A percentile compares a stretch with the other conserved stretches of the same genome.
These are phyloP conservation scores for Colletotrichum sp. DNA, from an alignment of 2,329 filamentous ascomycete species.

Conservation along the genomic window DNA sequence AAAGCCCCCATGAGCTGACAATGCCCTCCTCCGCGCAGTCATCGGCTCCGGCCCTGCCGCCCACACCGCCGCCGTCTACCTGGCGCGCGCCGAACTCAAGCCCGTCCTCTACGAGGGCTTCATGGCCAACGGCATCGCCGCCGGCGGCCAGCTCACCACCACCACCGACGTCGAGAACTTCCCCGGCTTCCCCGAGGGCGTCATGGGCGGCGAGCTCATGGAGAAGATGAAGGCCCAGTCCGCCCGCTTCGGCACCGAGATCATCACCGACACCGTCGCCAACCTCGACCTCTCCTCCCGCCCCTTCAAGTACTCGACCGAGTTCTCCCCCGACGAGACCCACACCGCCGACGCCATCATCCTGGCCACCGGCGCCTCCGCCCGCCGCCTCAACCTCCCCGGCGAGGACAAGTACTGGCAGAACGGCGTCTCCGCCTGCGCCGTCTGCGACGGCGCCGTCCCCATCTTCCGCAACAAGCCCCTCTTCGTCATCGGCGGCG, in stretches of 20 bases:
- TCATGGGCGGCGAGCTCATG: constrained; percentile 90
- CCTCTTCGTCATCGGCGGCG: constrained; percentile 93
- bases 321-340: constrained; percentile 81
- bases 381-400: constrained; percentile 78
- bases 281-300: constrained; percentile 83
- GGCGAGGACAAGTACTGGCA: constrained; percentile 98
- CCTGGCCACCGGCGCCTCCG: constrained; percentile 93
- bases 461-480: constrained; percentile 98
- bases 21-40: constrained; percentile 45
- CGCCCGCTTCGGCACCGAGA: constrained; percentile 87
- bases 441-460: constrained; percentile 95
- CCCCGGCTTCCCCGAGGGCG: constrained; percentile 89
- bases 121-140: constrained; percentile 94
- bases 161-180: constrained; percentile 99
- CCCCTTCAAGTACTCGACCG: constrained; percentile 93
- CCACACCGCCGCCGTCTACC: constrained; percentile 96
- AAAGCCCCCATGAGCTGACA: background rate
- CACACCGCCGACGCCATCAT: constrained; percentile 93
- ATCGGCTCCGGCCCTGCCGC: constrained; percentile 96
- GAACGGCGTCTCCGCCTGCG: constrained; percentile 93
- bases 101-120: constrained; percentile 98
- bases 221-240: constrained; percentile 94
- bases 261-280: constrained; percentile 90
- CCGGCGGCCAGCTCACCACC: constrained; percentile 95
- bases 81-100: constrained; percentile 91